phyloP scores from a whole-genome alignment of 768 basidiomycete species.

The Epithele typhae region DNA sequence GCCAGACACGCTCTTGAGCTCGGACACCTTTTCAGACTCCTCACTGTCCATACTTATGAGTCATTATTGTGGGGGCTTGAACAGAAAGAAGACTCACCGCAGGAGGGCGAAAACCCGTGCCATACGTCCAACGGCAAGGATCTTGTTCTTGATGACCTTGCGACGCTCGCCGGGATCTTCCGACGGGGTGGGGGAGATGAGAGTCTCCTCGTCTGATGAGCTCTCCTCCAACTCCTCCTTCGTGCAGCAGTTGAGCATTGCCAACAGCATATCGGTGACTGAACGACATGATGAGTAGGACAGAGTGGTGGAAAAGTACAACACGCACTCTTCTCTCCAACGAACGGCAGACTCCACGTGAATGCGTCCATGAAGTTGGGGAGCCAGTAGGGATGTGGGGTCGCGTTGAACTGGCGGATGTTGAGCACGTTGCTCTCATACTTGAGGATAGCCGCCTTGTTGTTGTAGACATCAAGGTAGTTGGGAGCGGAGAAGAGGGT shows the following conservation, averaged over 20 bases:
- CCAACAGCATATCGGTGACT: conserved; percentile 99
- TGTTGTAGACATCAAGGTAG: conserved; percentile 98
- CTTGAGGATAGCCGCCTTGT: conserved; percentile 98
- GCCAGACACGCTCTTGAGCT: conserved; percentile 88
- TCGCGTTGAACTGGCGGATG: conserved; percentile 82
- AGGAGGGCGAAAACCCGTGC: conserved; percentile 93
- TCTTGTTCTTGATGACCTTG: conserved; percentile 96
- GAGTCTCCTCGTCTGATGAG: conserved; percentile 38
- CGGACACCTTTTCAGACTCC: conserved; percentile 96
- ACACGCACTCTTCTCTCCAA: conserved; percentile 91
- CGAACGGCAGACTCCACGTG: conserved; percentile 98
- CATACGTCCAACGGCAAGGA: conserved; percentile 96
- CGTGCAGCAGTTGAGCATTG: conserved; percentile 94
- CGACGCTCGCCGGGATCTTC: conserved; percentile 68
- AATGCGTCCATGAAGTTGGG: conserved; percentile 99
- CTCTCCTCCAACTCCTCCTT: conserved; percentile 93
- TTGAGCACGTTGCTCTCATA: conserved; percentile 99
- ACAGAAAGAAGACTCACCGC: conserved; percentile 52
- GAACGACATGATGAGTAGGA: conserved; percentile 87
- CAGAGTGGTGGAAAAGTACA: conserved; percentile 68
- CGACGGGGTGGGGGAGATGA: conserved; percentile 30
- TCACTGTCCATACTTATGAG: conserved; percentile 49
- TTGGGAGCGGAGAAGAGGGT: conserved; percentile 99
- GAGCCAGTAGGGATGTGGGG: conserved; percentile 82
- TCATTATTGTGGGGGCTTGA: neutral